Evolutionary conservation across 2,329 filamentous ascomycete genomes (phyloP).

Genomic region (Apiospora aurea): DNA sequence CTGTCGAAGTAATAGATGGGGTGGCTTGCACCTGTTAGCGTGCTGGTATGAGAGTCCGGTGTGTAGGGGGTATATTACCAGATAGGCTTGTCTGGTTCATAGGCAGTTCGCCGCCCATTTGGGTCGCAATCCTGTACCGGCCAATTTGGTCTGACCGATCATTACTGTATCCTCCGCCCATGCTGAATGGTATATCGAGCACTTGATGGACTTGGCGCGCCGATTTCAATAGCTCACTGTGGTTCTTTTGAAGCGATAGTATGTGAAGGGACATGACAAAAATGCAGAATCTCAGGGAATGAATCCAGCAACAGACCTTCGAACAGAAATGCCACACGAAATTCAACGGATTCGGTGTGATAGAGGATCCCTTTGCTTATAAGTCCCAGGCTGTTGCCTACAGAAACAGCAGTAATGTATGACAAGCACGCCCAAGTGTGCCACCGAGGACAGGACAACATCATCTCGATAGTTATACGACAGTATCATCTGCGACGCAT

Average conservation of each 20-base stretch:
- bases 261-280: constrained; percentile 1
- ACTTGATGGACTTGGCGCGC: background rate
- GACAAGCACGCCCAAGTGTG: background rate
- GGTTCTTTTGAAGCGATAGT: background rate
- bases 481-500: background rate
- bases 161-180: background rate
- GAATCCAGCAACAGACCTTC: no score
- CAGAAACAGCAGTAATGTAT: background rate
- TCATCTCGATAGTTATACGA: background rate
- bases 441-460: background rate
- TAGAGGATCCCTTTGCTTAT: background rate
- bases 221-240: background rate
- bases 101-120: background rate
- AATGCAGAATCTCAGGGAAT: no score
- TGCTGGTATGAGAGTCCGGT: background rate
- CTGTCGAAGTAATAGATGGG: background rate
- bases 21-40: background rate
- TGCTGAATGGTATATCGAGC: background rate
- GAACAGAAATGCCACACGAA: no score
- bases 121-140: background rate
- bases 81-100: background rate
- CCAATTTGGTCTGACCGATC: background rate
- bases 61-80: background rate
- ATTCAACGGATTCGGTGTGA: background rate
- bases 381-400: background rate